phyloP scores from a whole-genome alignment of 2,329 filamentous ascomycete genomes.

The Fusarium sublunatum region DNA sequence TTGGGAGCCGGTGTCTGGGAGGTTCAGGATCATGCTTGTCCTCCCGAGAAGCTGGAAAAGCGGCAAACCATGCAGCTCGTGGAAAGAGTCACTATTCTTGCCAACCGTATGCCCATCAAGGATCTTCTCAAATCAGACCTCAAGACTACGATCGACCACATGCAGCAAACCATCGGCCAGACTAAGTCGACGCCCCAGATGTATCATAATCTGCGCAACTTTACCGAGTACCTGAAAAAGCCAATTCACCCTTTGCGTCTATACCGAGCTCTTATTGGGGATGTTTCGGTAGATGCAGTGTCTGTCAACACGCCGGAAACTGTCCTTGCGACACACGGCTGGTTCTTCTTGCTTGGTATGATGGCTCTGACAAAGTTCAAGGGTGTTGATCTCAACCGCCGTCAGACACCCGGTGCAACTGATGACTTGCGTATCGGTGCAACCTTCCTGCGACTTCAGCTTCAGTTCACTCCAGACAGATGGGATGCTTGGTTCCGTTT shows the following conservation, averaged over 20 bases:
- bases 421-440: conserved; percentile 86
- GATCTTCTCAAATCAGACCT: conserved; percentile 92
- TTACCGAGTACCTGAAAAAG: conserved; percentile 82
- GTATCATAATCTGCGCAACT: conserved; percentile 86
- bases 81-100: conserved; percentile 84
- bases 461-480: conserved; percentile 82
- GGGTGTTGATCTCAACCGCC: conserved; percentile 74
- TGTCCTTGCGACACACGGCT: conserved; percentile 81
- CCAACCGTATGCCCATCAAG: conserved; percentile 86
- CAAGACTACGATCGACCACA: conserved; percentile 89
- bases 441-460: conserved; percentile 81
- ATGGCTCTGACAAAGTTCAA: conserved; percentile 88
- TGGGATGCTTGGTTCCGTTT: conserved; percentile 95
- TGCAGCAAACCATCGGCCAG: conserved; percentile 86
- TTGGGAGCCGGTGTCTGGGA: conserved; percentile 75
- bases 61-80: conserved; percentile 83
- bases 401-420: conserved; percentile 80
- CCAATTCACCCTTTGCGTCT: conserved; percentile 85
- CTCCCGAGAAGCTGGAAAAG: conserved; percentile 80
- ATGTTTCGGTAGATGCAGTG: conserved; percentile 78
- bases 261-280: conserved; percentile 82
- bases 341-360: conserved; percentile 93
- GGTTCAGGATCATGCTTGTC: conserved; percentile 82
- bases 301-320: conserved; percentile 76
- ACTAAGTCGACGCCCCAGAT: conserved; percentile 83